A percentile compares a stretch with the other conserved stretches of the same genome.
Evolutionary conservation across 257 asterid species (phyloP).

Genomic region (Fraxinus excelsior): DNA sequence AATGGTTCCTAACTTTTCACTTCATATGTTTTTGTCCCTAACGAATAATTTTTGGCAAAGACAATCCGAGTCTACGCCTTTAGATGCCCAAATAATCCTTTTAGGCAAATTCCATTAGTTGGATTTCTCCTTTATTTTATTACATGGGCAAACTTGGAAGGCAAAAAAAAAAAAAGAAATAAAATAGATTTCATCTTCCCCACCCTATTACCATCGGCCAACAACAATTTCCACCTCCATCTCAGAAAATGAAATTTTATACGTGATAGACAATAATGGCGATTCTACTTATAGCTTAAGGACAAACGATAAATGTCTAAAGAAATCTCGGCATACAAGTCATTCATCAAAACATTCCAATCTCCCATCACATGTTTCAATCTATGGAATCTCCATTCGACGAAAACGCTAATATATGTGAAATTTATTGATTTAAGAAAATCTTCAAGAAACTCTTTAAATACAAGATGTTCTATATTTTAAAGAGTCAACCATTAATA

Average conservation of each 20-base stretch:
- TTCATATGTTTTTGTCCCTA: neutral
- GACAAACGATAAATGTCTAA: constrained; percentile 70
- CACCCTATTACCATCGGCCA: too few relatives aligned
- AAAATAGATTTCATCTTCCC: too few relatives aligned
- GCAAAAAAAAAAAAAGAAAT: too few relatives aligned
- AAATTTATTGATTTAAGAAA: constrained; percentile 45
- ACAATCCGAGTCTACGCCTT: neutral
- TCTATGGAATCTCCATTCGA: constrained; percentile 47
- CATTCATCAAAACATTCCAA: constrained; percentile 69
- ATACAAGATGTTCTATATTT: too few relatives aligned
- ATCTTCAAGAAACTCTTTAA: too few relatives aligned
- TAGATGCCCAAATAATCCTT: too few relatives aligned
- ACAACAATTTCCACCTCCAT: too few relatives aligned
- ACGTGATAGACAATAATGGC: neutral
- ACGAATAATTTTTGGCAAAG: neutral
- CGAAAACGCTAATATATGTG: constrained; percentile 60
- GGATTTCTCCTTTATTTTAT: too few relatives aligned
- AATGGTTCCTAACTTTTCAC: neutral
- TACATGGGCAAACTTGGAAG: too few relatives aligned
- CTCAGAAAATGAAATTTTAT: too few relatives aligned
- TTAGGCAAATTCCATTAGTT: too few relatives aligned
- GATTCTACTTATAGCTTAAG: constrained; percentile 70
- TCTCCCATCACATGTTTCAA: constrained; percentile 45
- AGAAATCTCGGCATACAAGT: constrained; percentile 57
- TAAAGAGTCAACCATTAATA: too few relatives aligned